Percentiles rank a stretch among this genome's conserved stretches.
Conservation (phyloP, 106 monocot species). For the Posidonia australis region DNA sequence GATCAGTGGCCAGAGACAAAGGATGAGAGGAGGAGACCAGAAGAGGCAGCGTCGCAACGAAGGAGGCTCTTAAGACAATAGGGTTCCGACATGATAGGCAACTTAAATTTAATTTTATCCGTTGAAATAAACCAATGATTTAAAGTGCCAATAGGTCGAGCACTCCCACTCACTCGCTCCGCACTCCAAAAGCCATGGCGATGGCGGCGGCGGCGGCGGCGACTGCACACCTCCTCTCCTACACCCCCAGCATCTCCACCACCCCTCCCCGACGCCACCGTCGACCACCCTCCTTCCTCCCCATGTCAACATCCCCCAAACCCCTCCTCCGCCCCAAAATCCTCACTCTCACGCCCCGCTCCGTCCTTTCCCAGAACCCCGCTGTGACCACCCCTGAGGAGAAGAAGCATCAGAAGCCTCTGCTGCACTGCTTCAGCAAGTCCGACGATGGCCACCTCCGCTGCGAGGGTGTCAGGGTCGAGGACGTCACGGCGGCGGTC, state of each 20-base stretch:
- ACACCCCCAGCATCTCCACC: neutral
- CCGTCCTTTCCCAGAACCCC: conserved; percentile 2
- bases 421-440: conserved; percentile 48
- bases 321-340: conserved; percentile 7
- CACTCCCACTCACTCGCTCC: too few relatives aligned
- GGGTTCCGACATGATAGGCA: too few relatives aligned
- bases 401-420: neutral
- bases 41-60: too few relatives aligned
- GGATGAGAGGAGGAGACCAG: too few relatives aligned
- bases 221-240: neutral
- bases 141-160: too few relatives aligned
- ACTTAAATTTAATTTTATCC: too few relatives aligned
- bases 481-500: conserved; percentile 51
- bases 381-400: neutral
- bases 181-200: neutral
- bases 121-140: too few relatives aligned
- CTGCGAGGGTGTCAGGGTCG: conserved; percentile 57
- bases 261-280: neutral
- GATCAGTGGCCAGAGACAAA: too few relatives aligned
- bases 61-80: too few relatives aligned
- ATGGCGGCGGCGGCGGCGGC: neutral
- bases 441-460: conserved; percentile 53
- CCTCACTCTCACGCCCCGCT: conserved; percentile 4
- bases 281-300: neutral
- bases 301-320: neutral